Evolutionary conservation across 148 eudicot genomes (phyloP).

Genomic region (Diospyros kaki): DNA sequence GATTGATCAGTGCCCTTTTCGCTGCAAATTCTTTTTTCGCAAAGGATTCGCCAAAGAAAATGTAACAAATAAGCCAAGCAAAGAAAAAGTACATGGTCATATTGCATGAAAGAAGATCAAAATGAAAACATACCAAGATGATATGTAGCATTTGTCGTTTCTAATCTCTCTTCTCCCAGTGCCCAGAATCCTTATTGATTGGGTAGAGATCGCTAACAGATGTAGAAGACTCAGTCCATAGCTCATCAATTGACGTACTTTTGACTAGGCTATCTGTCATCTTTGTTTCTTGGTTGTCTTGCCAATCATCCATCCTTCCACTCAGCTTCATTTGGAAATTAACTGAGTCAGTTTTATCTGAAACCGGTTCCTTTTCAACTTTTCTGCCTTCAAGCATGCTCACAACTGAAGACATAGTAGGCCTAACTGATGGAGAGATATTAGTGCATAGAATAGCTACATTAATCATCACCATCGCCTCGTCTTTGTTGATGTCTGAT

Average conservation of each 20-base stretch:
- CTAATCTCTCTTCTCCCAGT: neutral
- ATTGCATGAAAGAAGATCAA: too few species aligned
- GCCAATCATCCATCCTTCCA: neutral
- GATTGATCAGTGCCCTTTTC: too few species aligned
- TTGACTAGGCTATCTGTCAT: constrained; percentile 10
- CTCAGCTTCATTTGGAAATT: neutral
- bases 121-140: too few species aligned
- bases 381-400: constrained; percentile 24
- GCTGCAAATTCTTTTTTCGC: too few species aligned
- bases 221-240: constrained; percentile 12
- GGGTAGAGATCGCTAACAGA: constrained; percentile 18
- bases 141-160: too few species aligned
- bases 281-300: neutral
- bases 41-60: too few species aligned
- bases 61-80: too few species aligned
- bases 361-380: neutral
- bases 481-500: constrained; percentile 17
- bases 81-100: too few species aligned
- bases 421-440: constrained; percentile 19
- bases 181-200: constrained; percentile 1
- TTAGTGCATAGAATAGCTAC: constrained; percentile 23
- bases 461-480: constrained; percentile 13
- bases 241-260: constrained; percentile 3
- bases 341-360: neutral
- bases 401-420: constrained; percentile 28